Base-by-base conservation (phyloP, 1,139 yeast genomes). In the Schizosaccharomyces versatilis region DNA sequence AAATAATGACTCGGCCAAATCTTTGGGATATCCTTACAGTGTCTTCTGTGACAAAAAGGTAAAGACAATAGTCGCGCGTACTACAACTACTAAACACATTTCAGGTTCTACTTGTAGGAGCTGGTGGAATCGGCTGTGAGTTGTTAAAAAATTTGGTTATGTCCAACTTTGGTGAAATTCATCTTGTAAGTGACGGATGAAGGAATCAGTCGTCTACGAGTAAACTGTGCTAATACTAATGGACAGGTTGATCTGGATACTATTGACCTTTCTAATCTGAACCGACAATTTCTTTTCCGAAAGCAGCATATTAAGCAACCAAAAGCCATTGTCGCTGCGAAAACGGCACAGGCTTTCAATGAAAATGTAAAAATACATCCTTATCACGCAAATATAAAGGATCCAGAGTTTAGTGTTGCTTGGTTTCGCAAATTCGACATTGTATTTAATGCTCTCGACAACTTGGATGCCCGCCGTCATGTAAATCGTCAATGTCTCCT, bases 111-210 rank as follows among this genome's bases (percentile, higher is more conserved):
- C 72, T 93, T 71, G 95, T 93, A 0, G 98, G 99, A 3, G 96
- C 98, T 0, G 99, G 99, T 38, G 99, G 99, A n/a, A 88, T 93
- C 60, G 99, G 99, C 3, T 93, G 97, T 67, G 99, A 93, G 67
- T 71, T 93, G 47, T 71, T 93, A 58, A 93, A 93, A 65, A 84
- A 93, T 64, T 71, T 93, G 54, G 79, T 86, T 7, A 69, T 88
- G 60, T 74, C 85, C 61, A 94, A 94, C 2, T 81, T 83, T 62
- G 93, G 94, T 3, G 94, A 84, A 62, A 81, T 93, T 56, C 95
- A 88, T 63, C 75, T 93, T 36, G 93, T 61, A 51, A 24, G 61
- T 32, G n/a, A 9, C 24, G n/a, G 9, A 10, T 12, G 9, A 7
- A 6, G 15, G 15, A 19, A 19, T 36, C 14, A 8, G 7, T n/a